A percentile compares a stretch with the other conserved stretches of the same genome.
These are phyloP conservation scores for Arabis hirsuta DNA, from an alignment of 345 rosid genomes.

Conservation along the genomic window DNA sequence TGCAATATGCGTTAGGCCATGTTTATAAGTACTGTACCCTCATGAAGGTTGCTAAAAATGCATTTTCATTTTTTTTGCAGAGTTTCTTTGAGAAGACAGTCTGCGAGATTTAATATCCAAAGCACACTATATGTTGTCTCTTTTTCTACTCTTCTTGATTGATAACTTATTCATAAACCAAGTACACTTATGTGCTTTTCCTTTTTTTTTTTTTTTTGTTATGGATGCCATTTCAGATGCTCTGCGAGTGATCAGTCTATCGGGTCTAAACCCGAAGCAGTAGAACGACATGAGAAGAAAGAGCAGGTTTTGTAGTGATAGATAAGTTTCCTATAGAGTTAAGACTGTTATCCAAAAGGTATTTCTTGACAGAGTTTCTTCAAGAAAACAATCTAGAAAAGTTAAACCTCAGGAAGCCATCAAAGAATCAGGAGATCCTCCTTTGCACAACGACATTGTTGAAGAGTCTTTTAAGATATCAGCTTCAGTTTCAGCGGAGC, in stretches of 20 bases:
- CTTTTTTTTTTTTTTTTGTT: not conserved
- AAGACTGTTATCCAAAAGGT: constrained; percentile 25
- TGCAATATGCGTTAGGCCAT: no score
- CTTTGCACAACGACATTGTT: constrained; percentile 17
- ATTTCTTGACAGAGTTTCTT: constrained; percentile 25
- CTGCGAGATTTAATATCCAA: constrained; percentile 38
- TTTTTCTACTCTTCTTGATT: constrained; percentile 19
- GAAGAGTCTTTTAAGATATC: constrained; percentile 19
- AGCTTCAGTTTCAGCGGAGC: constrained; percentile 21
- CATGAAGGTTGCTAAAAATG: constrained; percentile 15
- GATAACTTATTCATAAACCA: constrained; percentile 11
- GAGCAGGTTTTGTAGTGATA: constrained; percentile 48
- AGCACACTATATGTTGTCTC: not conserved
- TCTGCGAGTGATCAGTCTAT: constrained; percentile 40
- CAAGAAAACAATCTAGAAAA: constrained; percentile 28
- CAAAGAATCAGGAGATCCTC: constrained; percentile 4
- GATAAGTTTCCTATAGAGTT: not conserved
- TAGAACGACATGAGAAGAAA: constrained; percentile 42
- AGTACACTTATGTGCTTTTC: constrained; percentile 1
- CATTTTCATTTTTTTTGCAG: constrained; percentile 5
- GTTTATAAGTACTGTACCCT: no score
- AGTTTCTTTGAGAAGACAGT: constrained; percentile 43
- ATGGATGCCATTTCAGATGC: constrained; percentile 32
- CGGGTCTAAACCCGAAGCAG: constrained; percentile 41
- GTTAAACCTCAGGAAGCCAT: constrained; percentile 17